A percentile compares a stretch with the other conserved stretches of the same genome.
phyloP scores from a whole-genome alignment of 208 protist genomes.

The Jaenimonas drosophilae region DNA sequence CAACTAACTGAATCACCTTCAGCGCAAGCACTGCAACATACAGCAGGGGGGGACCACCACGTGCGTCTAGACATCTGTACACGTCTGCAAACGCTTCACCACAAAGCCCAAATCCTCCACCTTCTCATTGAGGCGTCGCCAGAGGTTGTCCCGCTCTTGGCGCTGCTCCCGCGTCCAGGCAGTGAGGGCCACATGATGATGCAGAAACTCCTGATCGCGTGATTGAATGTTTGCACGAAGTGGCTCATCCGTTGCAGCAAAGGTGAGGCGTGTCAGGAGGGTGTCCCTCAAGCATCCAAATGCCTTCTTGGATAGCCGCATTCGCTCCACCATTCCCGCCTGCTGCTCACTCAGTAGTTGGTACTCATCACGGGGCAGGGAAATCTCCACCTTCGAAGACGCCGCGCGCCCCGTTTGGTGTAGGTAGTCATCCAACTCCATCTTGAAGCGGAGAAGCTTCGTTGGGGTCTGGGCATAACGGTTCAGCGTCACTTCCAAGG shows the following conservation, averaged over 20 bases:
- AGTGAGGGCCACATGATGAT: conserved; percentile 59
- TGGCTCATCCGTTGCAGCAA: conserved; percentile 35
- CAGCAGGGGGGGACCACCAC: too few species aligned
- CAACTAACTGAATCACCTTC: too few species aligned
- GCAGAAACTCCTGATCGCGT: conserved; percentile 69
- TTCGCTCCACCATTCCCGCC: too few species aligned
- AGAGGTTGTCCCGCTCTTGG: too few species aligned
- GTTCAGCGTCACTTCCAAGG: conserved; percentile 61
- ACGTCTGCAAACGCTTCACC: neutral
- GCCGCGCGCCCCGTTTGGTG: neutral
- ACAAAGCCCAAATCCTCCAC: too few species aligned
- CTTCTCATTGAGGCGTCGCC: conserved; percentile 20
- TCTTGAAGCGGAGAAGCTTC: conserved; percentile 25
- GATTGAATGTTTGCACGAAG: conserved; percentile 46
- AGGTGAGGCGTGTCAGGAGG: conserved; percentile 68
- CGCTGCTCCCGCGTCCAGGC: conserved; percentile 20
- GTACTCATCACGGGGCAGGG: neutral
- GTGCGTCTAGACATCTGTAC: conserved; percentile 1
- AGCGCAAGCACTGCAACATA: too few species aligned
- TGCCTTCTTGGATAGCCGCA: conserved; percentile 46
- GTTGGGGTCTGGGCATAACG: conserved; percentile 49
- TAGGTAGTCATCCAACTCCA: conserved; percentile 9
- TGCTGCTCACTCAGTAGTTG: conserved; percentile 13
- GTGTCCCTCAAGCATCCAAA: conserved; percentile 59
- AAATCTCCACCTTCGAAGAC: neutral